These are phyloP conservation scores for Eutrema japonicum DNA, from an alignment of 345 rosid genomes.

Conservation along the genomic window DNA sequence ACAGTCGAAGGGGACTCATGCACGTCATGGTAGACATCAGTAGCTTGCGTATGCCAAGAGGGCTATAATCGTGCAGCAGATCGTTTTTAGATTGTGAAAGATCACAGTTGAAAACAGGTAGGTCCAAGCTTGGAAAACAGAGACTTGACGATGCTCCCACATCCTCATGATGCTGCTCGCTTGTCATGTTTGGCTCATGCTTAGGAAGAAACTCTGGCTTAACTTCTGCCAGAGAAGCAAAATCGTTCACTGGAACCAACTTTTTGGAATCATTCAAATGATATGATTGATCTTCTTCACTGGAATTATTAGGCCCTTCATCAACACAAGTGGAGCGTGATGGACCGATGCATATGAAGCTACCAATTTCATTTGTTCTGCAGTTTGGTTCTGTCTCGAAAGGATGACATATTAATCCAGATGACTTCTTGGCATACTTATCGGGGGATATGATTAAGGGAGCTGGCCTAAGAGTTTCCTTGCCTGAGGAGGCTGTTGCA, in stretches of 20 bases:
- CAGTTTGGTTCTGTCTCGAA: conserved; percentile 56
- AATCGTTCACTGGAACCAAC: conserved; percentile 68
- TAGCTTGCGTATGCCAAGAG: conserved; percentile 94
- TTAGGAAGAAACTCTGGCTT: conserved; percentile 48
- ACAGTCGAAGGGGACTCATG: conserved; percentile 83
- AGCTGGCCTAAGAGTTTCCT: conserved; percentile 52
- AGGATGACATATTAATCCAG: conserved; percentile 51
- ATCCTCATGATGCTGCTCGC: conserved; percentile 53
- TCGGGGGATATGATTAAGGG: conserved; percentile 52
- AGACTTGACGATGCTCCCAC: conserved; percentile 78
- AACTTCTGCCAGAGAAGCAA: conserved; percentile 52
- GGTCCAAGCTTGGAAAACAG: conserved; percentile 86
- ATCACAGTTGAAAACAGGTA: conserved; percentile 91
- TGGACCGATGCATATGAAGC: conserved; percentile 57
- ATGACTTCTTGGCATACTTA: conserved; percentile 50
- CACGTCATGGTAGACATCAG: conserved; percentile 88
- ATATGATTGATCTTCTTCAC: conserved; percentile 56
- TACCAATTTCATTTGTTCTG: conserved; percentile 46
- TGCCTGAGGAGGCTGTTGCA: conserved; percentile 51
- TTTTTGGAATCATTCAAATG: conserved; percentile 58
- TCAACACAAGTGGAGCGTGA: conserved; percentile 55
- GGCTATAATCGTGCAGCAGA: conserved; percentile 87
- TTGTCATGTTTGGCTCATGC: conserved; percentile 43
- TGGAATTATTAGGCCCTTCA: conserved; percentile 39
- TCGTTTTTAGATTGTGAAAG: conserved; percentile 76